These are phyloP conservation scores for Fusarium fujikuroi DNA, from an alignment of 2,329 filamentous ascomycete genomes.

Conservation along the genomic window DNA sequence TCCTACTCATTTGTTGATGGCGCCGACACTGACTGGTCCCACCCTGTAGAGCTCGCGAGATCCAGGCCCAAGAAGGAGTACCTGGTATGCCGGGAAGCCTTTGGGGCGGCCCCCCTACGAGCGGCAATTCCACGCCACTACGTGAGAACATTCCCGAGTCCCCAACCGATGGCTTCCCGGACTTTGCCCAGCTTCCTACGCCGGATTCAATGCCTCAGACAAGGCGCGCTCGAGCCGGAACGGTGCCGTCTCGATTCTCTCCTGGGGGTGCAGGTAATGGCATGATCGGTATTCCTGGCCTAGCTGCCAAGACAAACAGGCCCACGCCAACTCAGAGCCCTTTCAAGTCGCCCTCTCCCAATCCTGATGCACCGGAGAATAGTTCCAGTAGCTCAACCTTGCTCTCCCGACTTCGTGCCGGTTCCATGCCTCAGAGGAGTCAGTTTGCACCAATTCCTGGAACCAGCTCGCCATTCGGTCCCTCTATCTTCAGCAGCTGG, in stretches of 20 bases:
- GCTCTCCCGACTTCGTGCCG: constrained; percentile 86
- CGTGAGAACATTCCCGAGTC: constrained; percentile 98
- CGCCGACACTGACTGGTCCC: constrained; percentile 26
- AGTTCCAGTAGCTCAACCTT: constrained; percentile 73
- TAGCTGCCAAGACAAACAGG: constrained; percentile 81
- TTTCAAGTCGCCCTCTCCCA: constrained; percentile 74
- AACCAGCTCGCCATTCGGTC: constrained; percentile 78
- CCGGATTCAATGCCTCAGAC: constrained; percentile 74
- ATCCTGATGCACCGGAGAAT: constrained; percentile 60
- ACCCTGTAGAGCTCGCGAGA: constrained; percentile 85
- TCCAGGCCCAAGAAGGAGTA: constrained; percentile 94
- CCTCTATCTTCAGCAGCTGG: constrained; percentile 92
- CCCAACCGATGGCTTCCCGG: constrained; percentile 93
- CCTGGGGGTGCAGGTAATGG: constrained; percentile 74
- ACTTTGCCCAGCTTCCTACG: constrained; percentile 79
- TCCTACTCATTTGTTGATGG: background rate
- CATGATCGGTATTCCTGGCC: constrained; percentile 63
- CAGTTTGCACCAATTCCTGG: constrained; percentile 70
- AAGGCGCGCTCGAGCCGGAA: constrained; percentile 89
- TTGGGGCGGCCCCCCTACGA: constrained; percentile 96
- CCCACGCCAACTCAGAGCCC: constrained; percentile 89
- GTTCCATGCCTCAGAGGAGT: constrained; percentile 91
- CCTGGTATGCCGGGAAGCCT: constrained; percentile 73
- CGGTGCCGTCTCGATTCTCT: constrained; percentile 94
- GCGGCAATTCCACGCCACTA: constrained; percentile 93